Evolutionary conservation across 2,329 filamentous ascomycete species (phyloP), one percentile per base, ranked within the genome.

Genomic region (Pseudocercospora pini-densiflorae): DNA sequence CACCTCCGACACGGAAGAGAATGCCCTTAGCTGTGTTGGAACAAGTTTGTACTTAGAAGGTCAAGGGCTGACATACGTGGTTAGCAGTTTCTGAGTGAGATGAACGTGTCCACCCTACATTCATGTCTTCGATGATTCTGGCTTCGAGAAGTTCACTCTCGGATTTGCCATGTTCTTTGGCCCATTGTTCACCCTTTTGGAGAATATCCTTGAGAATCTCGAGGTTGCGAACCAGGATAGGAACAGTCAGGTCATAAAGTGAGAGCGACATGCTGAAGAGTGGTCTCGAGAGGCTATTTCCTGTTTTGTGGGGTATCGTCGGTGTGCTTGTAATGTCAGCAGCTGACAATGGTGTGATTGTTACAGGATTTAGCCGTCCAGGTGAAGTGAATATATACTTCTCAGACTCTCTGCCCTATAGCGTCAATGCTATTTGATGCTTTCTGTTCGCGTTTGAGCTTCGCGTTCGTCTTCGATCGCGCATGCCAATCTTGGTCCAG

Each of bases 121-220:
- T 67, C 86, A 87, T 87, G 75, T 86, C 83, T 0, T 78, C 78
- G 64, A 79, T 74, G 21, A 88, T 77, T 2, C 78, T 77, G n/a
- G 79, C 77, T 7, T 79, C 74, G 54, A 83, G 63, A 55, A 83
- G 73, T 27, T 79, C 76, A 3, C 75, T 67, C 5, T 78, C 72
- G 12, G 78, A 69, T 49, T 79, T 77, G 65, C 71, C 70, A 23
- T 80, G 79, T 40, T 79, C 73, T 27, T 79, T 73, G 63, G 78
- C 78, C 67, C 81, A 79, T 3, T 75, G 67, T 66, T 82, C 78
- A 63, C 74, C 84, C 70, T 84, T 83, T 40, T 77, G 73, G 65
- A 87, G 80, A 67, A 85, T 73, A 53, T 72, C 68, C 19, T 76
- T 71, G 31, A 85, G 77, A 63, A 79, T 81, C 3, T 79, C 77